Percentiles rank a stretch among this genome's conserved stretches.
Evolutionary conservation across 805 yeast species (phyloP).

Genomic region (Gaillardinia entomophila): DNA sequence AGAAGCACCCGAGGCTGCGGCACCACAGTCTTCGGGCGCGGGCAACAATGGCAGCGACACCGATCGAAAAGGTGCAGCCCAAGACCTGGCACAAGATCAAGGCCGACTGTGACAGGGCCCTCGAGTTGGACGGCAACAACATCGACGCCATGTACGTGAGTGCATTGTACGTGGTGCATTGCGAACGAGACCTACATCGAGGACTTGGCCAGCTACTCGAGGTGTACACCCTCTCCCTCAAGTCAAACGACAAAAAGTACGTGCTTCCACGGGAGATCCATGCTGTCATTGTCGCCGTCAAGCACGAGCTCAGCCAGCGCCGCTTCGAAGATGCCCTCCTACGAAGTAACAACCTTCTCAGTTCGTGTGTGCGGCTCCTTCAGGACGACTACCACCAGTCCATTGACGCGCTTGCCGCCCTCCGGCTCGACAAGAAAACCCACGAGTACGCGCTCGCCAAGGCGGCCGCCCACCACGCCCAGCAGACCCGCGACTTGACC

Average conservation of each 20-base stretch:
- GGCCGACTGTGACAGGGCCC: slow-evolving; percentile 8
- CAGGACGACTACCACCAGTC: slow-evolving; percentile 6
- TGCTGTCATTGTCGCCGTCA: slow-evolving; percentile 5
- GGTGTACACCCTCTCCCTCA: slow-evolving; percentile 9
- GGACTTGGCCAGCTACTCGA: slow-evolving; percentile 7
- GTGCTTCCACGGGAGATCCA: slow-evolving; percentile 10
- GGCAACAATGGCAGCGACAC: slow-evolving; percentile 5
- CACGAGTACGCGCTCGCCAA: slow-evolving; percentile 2
- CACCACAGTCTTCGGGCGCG: slow-evolving; percentile 10
- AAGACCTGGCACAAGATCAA: slow-evolving; percentile 9
- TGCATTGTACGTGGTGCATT: slow-evolving; percentile 6
- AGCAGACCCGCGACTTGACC: slow-evolving; percentile 4
- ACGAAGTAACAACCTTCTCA: slow-evolving; percentile 5
- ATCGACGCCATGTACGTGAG: slow-evolving; percentile 9
- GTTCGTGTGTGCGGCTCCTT: slow-evolving; percentile 2
- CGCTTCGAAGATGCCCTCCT: slow-evolving; percentile 3
- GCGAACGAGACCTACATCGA: slow-evolving; percentile 1
- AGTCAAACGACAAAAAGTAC: slow-evolving; percentile 7
- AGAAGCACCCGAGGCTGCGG: slow-evolving; percentile 2
- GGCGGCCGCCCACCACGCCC: slow-evolving; percentile 4
- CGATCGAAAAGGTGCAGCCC: not conserved
- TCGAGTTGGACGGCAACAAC: slow-evolving; percentile 9
- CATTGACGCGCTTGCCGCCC: slow-evolving; percentile 2
- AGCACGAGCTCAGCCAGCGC: slow-evolving; percentile 1
- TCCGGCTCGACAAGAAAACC: slow-evolving; percentile 1